Base-by-base conservation (phyloP, 2,329 filamentous ascomycete species). In the Colletotrichum musae region DNA sequence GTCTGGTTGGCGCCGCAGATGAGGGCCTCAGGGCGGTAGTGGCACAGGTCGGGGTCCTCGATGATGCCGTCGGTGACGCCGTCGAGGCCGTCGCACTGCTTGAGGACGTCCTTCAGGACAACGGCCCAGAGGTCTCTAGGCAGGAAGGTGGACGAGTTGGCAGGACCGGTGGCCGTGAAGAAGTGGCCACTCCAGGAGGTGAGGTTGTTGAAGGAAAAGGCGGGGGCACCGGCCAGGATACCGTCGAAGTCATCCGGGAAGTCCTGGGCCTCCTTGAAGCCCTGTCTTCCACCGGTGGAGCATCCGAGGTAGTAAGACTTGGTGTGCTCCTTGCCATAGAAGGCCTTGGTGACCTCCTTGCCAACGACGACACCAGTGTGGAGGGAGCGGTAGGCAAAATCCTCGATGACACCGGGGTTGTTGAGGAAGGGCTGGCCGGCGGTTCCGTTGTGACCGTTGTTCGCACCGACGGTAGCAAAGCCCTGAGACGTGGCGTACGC, bases 181-280 rank as follows among this genome's bases (percentile, higher is more conserved):
- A 70, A 70, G 47, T 70, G 58, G 10, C 64, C 58, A n/a, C 68
- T 68, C 64, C 63, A 68, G 12, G 64, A 64, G 32, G 68, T 80
- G 76, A 89, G 72, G 72, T 86, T 83, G 48, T 77, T 81, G 1
- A 64, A 71, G 2, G 69, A 81, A 81, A 80, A 68, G 0, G 86
- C 86, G 36, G 83, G 75, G 2, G 77, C 76, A 9, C 86, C 63
- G 2, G 68, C 70, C 9, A 70, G 58, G 16, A 86, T 80, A 21
- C 85, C 85, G 65, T 87, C 83, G 60, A 86, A 86, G 64, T 86
- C 84, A 5, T 86, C 79, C 0, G 85, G 85, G 70, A 81, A 86
- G 36, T 79, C 73, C 70, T 87, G 81, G 5, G 83, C 80, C 48
- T 82, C 80, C 64, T 83, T 84, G 16, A 86, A 75, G 16, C 85